Percentiles rank a stretch among this genome's conserved stretches.
phyloP scores from a whole-genome alignment of 1,284 basidiomycete genomes.

The Ceratobasidium papillatum region DNA sequence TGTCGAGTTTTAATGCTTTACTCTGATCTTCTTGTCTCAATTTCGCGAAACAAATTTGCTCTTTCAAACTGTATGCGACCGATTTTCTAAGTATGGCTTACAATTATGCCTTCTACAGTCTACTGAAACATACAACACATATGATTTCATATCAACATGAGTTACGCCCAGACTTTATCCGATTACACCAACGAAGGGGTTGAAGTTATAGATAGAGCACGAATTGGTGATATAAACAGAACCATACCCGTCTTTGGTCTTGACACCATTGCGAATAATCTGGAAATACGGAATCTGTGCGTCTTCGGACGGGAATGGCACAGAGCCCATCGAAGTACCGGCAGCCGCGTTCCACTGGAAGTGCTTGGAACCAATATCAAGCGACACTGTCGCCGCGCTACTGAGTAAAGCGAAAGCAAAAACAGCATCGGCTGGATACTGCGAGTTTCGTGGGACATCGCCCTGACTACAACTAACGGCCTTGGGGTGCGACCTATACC shows the following conservation, averaged over 20 bases:
- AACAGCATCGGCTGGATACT: conserved; percentile 51
- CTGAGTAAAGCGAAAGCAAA: conserved; percentile 52
- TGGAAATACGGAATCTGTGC: conserved; percentile 52
- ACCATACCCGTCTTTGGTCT: conserved; percentile 50
- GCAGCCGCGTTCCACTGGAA: conserved; percentile 50
- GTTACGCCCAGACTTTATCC: too few relatives aligned
- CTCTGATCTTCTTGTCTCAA: too few relatives aligned
- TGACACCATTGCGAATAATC: conserved; percentile 47
- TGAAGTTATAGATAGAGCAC: conserved; percentile 39
- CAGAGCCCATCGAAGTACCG: conserved; percentile 51
- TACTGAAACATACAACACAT: too few relatives aligned
- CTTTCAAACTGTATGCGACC: too few relatives aligned
- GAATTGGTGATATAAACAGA: conserved; percentile 47
- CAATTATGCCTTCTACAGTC: too few relatives aligned
- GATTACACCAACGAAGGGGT: conserved; percentile 38
- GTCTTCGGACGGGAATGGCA: conserved; percentile 52
- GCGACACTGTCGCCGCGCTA: conserved; percentile 49
- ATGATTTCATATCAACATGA: too few relatives aligned
- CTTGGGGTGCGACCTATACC: conserved; percentile 53
- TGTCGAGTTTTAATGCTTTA: too few relatives aligned
- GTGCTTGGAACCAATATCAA: conserved; percentile 51
- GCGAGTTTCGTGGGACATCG: conserved; percentile 50
- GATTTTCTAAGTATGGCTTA: too few relatives aligned
- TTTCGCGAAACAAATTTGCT: too few relatives aligned
- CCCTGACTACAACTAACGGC: conserved; percentile 49